A percentile compares a stretch with the other conserved stretches of the same genome.
Conservation (phyloP, 2,329 filamentous ascomycete genomes). For the Pleochaeta shiraiana region DNA sequence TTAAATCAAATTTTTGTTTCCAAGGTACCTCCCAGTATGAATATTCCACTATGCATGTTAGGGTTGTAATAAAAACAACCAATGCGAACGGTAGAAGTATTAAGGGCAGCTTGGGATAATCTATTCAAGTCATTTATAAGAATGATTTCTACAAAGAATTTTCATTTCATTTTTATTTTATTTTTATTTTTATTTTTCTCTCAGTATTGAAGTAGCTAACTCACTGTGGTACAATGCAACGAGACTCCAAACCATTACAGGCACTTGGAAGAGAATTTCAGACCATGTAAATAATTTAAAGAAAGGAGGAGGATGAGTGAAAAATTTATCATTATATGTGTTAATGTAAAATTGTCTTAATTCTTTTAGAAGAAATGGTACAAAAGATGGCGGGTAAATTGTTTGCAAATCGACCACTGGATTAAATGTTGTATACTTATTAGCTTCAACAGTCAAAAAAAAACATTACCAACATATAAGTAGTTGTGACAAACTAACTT, state of each 20-base stretch:
- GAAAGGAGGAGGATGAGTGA: conserved; percentile 34
- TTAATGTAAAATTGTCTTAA: conserved; percentile 34
- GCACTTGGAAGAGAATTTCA: conserved; percentile 38
- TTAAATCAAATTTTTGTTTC: conserved; percentile 26
- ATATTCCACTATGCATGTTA: conserved; percentile 39
- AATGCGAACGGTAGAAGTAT: conserved; percentile 37
- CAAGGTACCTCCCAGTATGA: conserved; percentile 29
- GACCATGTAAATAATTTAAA: conserved; percentile 34
- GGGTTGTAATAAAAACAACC: conserved; percentile 37
- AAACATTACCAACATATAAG: not conserved
- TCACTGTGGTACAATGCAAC: conserved; percentile 29
- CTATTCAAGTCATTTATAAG: conserved; percentile 20
- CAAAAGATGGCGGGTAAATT: conserved; percentile 31
- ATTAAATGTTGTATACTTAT: conserved; percentile 7
- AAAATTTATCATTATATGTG: conserved; percentile 42
- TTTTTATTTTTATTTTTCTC: no score
- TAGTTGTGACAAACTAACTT: conserved; percentile 13
- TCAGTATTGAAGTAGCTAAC: conserved; percentile 7
- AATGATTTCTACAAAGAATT: no score
- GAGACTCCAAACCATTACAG: conserved; percentile 36
- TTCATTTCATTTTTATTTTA: no score
- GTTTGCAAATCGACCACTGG: conserved; percentile 36
- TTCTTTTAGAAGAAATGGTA: conserved; percentile 25
- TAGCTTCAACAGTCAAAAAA: no score
- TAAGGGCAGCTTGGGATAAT: conserved; percentile 33